Evolutionary conservation across 352 stramenopile species (phyloP).

Genomic region (Discostella stelligera): DNA sequence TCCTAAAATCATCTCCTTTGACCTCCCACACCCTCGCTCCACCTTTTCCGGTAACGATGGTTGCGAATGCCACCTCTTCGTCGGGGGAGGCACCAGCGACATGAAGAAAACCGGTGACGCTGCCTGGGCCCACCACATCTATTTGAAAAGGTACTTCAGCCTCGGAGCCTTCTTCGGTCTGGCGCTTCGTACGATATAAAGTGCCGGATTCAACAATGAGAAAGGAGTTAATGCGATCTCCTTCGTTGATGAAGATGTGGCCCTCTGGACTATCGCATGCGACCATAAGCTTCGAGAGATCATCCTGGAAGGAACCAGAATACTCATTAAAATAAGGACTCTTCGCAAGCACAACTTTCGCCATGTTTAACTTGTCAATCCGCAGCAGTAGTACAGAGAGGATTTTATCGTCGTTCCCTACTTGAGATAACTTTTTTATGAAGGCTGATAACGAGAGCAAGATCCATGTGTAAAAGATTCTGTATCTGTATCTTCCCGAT

Average conservation of each 20-base stretch:
- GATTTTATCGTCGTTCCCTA: background rate
- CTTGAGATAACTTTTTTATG: too few relatives aligned
- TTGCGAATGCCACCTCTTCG: slow-evolving; percentile 48
- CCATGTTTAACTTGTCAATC: background rate
- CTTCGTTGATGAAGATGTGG: slow-evolving; percentile 63
- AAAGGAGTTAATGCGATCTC: slow-evolving; percentile 38
- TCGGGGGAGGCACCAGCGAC: slow-evolving; percentile 27
- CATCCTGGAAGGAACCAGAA: slow-evolving; percentile 39
- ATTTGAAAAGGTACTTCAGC: slow-evolving; percentile 37
- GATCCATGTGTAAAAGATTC: too few relatives aligned
- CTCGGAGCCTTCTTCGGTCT: slow-evolving; percentile 1
- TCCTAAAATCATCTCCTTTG: slow-evolving; percentile 33
- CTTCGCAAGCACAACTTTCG: background rate
- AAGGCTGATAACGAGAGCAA: too few relatives aligned
- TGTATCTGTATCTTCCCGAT: too few relatives aligned
- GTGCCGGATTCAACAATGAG: slow-evolving; percentile 50
- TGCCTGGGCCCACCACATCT: slow-evolving; percentile 51
- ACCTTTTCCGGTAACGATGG: slow-evolving; percentile 32
- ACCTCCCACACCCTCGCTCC: slow-evolving; percentile 54
- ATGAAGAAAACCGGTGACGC: slow-evolving; percentile 57
- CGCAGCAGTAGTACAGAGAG: background rate
- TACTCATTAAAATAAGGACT: background rate
- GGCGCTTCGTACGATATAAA: slow-evolving; percentile 44
- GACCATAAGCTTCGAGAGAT: slow-evolving; percentile 44
- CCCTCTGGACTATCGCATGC: slow-evolving; percentile 38